Conservation (phyloP, 202 grass and related monocot genomes). For the Eragrostis tef region DNA sequence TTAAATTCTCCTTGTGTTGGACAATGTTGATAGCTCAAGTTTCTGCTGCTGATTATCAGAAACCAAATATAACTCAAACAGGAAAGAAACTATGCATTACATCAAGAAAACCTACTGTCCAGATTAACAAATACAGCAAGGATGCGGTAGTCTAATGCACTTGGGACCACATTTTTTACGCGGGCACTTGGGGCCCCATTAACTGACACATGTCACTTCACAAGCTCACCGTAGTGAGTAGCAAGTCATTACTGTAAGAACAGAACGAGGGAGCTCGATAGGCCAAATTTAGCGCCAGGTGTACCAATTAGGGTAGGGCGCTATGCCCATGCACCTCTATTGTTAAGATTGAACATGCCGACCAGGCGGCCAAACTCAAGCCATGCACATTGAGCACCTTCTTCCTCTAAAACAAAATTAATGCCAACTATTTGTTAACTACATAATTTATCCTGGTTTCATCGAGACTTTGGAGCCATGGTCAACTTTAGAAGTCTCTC, state of each 20-base stretch:
- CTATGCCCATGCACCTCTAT: background rate
- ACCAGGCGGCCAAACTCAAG: background rate
- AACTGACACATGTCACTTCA: background rate
- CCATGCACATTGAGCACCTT: conserved; percentile 20
- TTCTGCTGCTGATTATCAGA: conserved; percentile 30
- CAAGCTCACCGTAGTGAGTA: background rate
- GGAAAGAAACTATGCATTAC: background rate
- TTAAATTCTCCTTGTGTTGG: conserved; percentile 9
- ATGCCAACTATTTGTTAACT: background rate
- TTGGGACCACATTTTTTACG: too few relatives aligned
- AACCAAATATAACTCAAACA: conserved; percentile 36
- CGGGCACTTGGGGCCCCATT: background rate
- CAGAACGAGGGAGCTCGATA: background rate
- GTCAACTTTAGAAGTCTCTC: background rate
- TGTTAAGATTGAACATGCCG: background rate
- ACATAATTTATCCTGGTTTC: background rate
- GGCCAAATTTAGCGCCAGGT: background rate
- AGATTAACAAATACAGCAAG: conserved; percentile 42
- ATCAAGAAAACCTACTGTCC: conserved; percentile 9
- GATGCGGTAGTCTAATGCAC: background rate
- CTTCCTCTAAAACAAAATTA: background rate
- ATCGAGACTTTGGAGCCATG: background rate
- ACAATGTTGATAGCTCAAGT: conserved; percentile 19
- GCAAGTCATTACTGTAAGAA: background rate
- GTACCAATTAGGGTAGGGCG: background rate